phyloP scores from a whole-genome alignment of 257 asterid species.

The Mitragyna speciosa region DNA sequence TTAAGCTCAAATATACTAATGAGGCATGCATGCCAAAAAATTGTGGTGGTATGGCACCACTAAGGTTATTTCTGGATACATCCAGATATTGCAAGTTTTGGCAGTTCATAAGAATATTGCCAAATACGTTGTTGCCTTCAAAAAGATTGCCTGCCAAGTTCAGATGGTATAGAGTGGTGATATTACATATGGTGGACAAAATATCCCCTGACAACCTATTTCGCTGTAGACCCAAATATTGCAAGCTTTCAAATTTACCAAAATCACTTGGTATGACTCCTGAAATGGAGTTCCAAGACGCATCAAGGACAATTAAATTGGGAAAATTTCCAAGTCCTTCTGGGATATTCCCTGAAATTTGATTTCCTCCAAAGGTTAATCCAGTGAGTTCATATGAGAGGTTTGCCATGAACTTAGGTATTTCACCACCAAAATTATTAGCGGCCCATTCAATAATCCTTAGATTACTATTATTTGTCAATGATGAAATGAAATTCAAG shows the following conservation, averaged over 20 bases:
- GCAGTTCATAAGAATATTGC: conserved; percentile 10
- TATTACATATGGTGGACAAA: neutral
- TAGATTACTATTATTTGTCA: conserved; percentile 32
- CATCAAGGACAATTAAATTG: neutral
- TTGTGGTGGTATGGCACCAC: neutral
- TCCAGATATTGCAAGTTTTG: conserved; percentile 17
- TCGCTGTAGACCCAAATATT: neutral
- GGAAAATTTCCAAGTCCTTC: conserved; percentile 22
- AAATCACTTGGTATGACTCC: conserved; percentile 30
- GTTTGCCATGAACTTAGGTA: conserved; percentile 34
- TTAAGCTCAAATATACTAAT: neutral
- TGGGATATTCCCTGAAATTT: conserved; percentile 32
- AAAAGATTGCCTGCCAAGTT: conserved; percentile 3
- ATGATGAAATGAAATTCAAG: conserved; percentile 22
- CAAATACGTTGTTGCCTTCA: conserved; percentile 8
- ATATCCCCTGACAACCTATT: neutral
- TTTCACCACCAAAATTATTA: conserved; percentile 27
- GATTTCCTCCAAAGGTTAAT: conserved; percentile 6
- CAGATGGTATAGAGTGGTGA: neutral
- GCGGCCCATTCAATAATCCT: neutral
- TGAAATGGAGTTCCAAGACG: conserved; percentile 2
- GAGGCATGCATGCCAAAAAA: neutral
- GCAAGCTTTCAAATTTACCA: conserved; percentile 24
- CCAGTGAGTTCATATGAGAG: conserved; percentile 20
- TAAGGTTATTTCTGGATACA: neutral